Percentiles rank a stretch among this genome's conserved stretches.
phyloP scores from a whole-genome alignment of 148 eudicot genomes.

The Silene conica region DNA sequence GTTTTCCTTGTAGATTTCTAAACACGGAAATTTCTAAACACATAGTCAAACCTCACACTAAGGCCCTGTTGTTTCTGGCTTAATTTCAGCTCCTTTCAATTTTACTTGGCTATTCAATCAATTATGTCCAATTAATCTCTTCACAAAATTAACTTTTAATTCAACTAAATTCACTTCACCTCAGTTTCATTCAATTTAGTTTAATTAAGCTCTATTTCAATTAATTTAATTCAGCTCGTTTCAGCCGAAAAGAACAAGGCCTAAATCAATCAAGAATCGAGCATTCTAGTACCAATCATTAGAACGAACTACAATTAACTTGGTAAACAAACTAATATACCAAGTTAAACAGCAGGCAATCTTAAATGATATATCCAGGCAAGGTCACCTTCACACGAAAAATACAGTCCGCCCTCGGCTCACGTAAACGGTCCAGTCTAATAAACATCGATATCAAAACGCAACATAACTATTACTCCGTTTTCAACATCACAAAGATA shows the following conservation, averaged over 20 bases:
- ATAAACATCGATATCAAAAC: not conserved
- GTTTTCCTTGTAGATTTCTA: not conserved
- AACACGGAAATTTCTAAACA: too few relatives aligned
- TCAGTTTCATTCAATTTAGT: too few relatives aligned
- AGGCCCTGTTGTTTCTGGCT: too few relatives aligned
- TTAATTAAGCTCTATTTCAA: too few relatives aligned
- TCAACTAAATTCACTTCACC: too few relatives aligned
- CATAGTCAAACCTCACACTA: not conserved
- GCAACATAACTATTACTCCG: not conserved
- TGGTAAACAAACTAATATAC: not conserved
- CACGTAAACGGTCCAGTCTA: not conserved
- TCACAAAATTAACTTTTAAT: too few relatives aligned
- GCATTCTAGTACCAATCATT: not conserved
- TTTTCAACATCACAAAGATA: not conserved
- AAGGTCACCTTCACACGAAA: too few relatives aligned
- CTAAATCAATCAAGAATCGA: not conserved
- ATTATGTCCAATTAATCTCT: too few relatives aligned
- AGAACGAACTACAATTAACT: not conserved
- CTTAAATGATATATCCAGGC: not conserved
- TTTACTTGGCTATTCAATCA: too few relatives aligned
- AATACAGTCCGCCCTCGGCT: slow-evolving; percentile 2
- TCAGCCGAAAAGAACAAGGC: too few relatives aligned
- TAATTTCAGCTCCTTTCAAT: too few relatives aligned
- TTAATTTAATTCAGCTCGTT: too few relatives aligned
- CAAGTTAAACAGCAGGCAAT: slow-evolving; percentile 1